Conservation (phyloP, 108 stramenopile species). For the Parietichytrium sp. region DNA sequence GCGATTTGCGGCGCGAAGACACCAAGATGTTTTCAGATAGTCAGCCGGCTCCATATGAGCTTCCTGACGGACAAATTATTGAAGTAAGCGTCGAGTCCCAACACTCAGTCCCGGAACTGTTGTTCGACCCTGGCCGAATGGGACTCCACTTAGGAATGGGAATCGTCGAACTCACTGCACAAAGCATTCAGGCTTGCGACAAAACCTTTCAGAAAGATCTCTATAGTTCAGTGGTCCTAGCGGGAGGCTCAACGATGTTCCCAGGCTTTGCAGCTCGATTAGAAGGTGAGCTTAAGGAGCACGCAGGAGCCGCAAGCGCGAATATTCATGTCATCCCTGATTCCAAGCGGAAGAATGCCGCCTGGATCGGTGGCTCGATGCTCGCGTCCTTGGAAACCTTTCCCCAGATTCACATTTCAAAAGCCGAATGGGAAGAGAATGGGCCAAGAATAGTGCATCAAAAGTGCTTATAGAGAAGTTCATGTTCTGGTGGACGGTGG, state of each 20-base stretch:
- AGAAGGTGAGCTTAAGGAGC: background rate
- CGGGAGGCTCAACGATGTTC: slow-evolving; percentile 25
- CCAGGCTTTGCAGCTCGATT: slow-evolving; percentile 24
- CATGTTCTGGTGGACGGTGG: background rate
- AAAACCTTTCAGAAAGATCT: background rate
- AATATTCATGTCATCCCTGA: background rate
- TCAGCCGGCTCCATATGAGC: background rate
- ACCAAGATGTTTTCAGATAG: background rate
- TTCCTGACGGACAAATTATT: slow-evolving; percentile 17
- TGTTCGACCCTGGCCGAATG: background rate
- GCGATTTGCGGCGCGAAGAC: background rate
- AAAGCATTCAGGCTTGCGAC: slow-evolving; percentile 26
- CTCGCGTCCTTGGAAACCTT: slow-evolving; percentile 30
- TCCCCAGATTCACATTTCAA: background rate
- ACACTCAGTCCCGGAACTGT: background rate
- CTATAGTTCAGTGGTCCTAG: background rate
- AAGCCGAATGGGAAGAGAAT: slow-evolving; percentile 32
- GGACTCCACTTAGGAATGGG: background rate
- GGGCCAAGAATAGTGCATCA: background rate
- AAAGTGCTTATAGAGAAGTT: background rate
- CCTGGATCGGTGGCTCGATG: slow-evolving; percentile 41
- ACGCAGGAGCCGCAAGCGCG: background rate
- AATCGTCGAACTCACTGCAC: background rate
- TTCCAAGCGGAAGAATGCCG: slow-evolving; percentile 14
- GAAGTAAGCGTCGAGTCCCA: background rate